Base-by-base conservation (phyloP, 768 basidiomycete species). In the Hortiboletus flavorubellus region DNA sequence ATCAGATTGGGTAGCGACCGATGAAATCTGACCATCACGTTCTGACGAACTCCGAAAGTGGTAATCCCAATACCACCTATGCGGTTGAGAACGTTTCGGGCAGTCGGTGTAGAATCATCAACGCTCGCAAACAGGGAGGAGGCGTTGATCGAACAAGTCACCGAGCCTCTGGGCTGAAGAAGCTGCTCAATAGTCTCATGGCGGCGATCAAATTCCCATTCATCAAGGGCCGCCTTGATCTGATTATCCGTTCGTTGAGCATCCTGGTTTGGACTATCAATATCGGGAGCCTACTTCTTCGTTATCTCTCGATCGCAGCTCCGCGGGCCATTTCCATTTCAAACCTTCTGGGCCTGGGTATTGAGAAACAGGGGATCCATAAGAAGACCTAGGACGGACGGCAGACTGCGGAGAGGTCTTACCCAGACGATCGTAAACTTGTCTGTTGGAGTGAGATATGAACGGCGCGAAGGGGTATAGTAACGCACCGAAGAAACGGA, bases 381-480 rank as follows among this genome's bases (percentile, higher is more conserved):
- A 56, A 59, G 43, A 58, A 49, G 49, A 21, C 30, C 35, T 16
- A 33, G n/a, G 5, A 38, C 6, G 48, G 52, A 54, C 45, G 54
- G 53, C 41, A 43, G 29, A 46, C 38, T 47, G 60, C 44, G 51
- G 47, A 42, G 31, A 16, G 46, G 33, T 37, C 71, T 71, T 67
- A 77, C 90, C 91, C 64, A 91, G 75, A 33, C 78, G 69, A 66
- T 93, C 89, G 69, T 93, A 92, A 7, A 91, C 82, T 48, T 83
- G 84, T 21, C 90, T 86, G 59, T 34, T 44, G 50, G 60, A 29
- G 62, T 58, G 55, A 58, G 41, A 43, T 30, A 18, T 61, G 55
- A 66, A 56, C 16, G 38, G 42, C 29, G 35, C 18, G 12, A 45
- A 23, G 33, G 44, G 47, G 23, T 29, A 45, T 34, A 46, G 57